These are phyloP conservation scores for Salmacisia buchloeana DNA, from an alignment of 1,284 basidiomycete species.

Conservation along the genomic window DNA sequence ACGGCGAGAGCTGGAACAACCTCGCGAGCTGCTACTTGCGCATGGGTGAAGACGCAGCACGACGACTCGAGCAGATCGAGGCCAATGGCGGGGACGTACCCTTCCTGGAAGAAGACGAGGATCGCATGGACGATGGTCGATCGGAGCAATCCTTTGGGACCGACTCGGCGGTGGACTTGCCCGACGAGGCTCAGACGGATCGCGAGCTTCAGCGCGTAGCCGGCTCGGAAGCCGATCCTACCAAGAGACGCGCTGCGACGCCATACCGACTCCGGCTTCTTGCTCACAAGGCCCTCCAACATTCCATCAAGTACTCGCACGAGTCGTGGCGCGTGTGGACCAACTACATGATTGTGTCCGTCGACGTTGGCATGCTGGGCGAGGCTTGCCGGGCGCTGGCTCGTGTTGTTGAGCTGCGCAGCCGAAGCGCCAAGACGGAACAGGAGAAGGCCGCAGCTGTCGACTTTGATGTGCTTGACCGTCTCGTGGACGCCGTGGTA, in stretches of 20 bases:
- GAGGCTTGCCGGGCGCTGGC: constrained; percentile 80
- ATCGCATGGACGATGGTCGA: constrained; percentile 23
- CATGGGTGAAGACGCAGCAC: constrained; percentile 32
- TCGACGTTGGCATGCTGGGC: constrained; percentile 84
- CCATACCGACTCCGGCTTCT: constrained; percentile 66
- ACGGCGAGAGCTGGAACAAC: constrained; percentile 98
- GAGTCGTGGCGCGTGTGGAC: constrained; percentile 98
- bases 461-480: constrained; percentile 79
- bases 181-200: constrained; percentile 10
- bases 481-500: constrained; percentile 78
- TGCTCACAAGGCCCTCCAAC: constrained; percentile 88
- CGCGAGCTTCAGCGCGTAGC: constrained; percentile 1
- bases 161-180: constrained; percentile 11
- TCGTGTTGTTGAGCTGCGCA: constrained; percentile 73
- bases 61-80: constrained; percentile 18
- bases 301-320: constrained; percentile 75
- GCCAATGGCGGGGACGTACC: constrained; percentile 17
- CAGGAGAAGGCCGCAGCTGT: constrained; percentile 54
- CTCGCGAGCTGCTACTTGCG: constrained; percentile 83
- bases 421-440: constrained; percentile 15
- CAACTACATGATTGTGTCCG: constrained; percentile 90
- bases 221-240: constrained; percentile 5
- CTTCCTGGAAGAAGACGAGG: constrained; percentile 26
- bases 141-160: constrained; percentile 3
- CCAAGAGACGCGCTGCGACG: constrained; percentile 6